Conservation (phyloP, 2,329 filamentous ascomycete genomes). For the Botrytis fragariae region DNA sequence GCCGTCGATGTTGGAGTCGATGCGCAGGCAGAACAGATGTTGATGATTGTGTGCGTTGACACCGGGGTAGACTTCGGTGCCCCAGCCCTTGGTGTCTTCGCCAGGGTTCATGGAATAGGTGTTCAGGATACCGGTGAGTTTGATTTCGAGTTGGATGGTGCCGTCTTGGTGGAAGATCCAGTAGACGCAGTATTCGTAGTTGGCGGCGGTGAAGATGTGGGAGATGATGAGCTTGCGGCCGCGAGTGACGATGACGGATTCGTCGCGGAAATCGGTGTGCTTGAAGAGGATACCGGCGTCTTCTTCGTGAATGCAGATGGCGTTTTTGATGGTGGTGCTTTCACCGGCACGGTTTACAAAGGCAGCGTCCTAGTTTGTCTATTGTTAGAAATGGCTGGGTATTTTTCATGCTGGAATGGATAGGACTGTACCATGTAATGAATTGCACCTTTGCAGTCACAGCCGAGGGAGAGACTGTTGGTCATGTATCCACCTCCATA, state of each 20-base stretch:
- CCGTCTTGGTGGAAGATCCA: slow-evolving; percentile 94
- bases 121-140: slow-evolving; percentile 89
- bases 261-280: slow-evolving; percentile 89
- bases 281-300: slow-evolving; percentile 91
- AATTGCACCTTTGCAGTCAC: slow-evolving; percentile 86
- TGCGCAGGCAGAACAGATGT: slow-evolving; percentile 86
- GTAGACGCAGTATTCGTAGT: slow-evolving; percentile 88
- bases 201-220: slow-evolving; percentile 91
- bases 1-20: slow-evolving; percentile 86
- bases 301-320: slow-evolving; percentile 93
- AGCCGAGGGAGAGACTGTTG: slow-evolving; percentile 72
- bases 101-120: slow-evolving; percentile 79
- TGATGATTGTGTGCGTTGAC: slow-evolving; percentile 97
- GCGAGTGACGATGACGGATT: slow-evolving; percentile 81
- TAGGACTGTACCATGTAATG: slow-evolving; percentile 66
- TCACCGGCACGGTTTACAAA: slow-evolving; percentile 77
- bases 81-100: slow-evolving; percentile 83
- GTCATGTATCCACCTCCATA: slow-evolving; percentile 83
- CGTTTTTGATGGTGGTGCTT: slow-evolving; percentile 84
- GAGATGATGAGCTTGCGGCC: slow-evolving; percentile 83
- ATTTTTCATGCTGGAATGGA: neutral
- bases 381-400: neutral
- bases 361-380: slow-evolving; percentile 53
- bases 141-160: slow-evolving; percentile 87
- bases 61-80: slow-evolving; percentile 83